Conservation (phyloP, 345 rosid species). For the Brassica carinata region DNA sequence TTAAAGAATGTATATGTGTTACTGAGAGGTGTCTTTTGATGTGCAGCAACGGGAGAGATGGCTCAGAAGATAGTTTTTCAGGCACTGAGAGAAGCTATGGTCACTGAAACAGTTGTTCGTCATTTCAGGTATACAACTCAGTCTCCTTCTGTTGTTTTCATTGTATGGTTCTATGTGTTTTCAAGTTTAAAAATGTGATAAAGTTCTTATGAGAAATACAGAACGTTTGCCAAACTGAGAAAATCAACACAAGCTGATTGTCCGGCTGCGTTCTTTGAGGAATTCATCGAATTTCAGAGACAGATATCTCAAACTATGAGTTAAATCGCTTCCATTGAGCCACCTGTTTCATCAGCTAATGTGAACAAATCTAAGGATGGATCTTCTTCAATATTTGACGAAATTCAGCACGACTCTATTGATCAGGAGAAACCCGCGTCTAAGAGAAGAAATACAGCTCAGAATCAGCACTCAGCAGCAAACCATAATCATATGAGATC, state of each 20-base stretch:
- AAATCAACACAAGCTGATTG: not conserved
- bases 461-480: slow-evolving; percentile 42
- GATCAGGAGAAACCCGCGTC: slow-evolving; percentile 32
- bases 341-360: not conserved
- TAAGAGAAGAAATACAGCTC: slow-evolving; percentile 47
- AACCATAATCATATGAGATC: slow-evolving; percentile 38
- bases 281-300: no score
- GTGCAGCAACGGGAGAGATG: slow-evolving; percentile 47
- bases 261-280: not conserved
- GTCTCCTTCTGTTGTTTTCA: not conserved
- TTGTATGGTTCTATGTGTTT: not conserved
- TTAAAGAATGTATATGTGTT: not conserved
- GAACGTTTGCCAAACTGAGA: not conserved
- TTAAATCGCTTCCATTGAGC: not conserved
- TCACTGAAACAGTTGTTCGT: slow-evolving; percentile 72
- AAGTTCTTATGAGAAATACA: not conserved
- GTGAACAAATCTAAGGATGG: not conserved
- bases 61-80: slow-evolving; percentile 87
- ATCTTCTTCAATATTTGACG: not conserved
- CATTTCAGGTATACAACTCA: slow-evolving; percentile 65
- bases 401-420: slow-evolving; percentile 44
- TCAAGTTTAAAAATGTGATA: not conserved
- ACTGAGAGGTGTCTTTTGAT: slow-evolving; percentile 8
- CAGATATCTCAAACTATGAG: no score
- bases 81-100: slow-evolving; percentile 88